These are phyloP conservation scores for Russula abietina DNA, from an alignment of 768 basidiomycete species.

Conservation along the genomic window DNA sequence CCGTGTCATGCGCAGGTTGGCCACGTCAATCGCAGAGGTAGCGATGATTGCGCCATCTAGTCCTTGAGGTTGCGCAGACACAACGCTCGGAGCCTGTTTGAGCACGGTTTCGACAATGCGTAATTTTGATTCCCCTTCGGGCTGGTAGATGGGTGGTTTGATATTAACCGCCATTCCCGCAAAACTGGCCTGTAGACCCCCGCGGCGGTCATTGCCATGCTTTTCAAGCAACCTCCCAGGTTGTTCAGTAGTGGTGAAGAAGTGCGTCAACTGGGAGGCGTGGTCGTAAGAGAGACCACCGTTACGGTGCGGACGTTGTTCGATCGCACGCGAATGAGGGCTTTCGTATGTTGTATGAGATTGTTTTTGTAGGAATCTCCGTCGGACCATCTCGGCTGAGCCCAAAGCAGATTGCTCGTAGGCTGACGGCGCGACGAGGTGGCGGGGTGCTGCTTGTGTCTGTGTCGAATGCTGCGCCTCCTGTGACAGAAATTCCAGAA, in stretches of 20 bases:
- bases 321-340: conserved; percentile 39
- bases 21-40: conserved; percentile 31
- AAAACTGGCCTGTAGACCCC: conserved; percentile 35
- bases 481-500: conserved; percentile 42
- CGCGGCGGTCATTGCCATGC: background rate
- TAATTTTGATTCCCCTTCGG: conserved; percentile 25
- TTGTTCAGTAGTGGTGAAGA: conserved; percentile 44
- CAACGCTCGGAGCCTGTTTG: conserved; percentile 33
- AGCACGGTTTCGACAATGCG: conserved; percentile 34
- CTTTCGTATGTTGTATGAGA: conserved; percentile 26
- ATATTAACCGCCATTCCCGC: conserved; percentile 39
- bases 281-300: conserved; percentile 59
- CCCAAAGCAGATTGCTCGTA: conserved; percentile 20
- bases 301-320: conserved; percentile 56
- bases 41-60: conserved; percentile 35
- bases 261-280: conserved; percentile 48
- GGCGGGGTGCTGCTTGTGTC: background rate
- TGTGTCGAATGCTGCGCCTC: conserved; percentile 20
- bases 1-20: conserved; percentile 30
- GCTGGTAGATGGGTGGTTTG: conserved; percentile 8
- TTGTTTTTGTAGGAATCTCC: conserved; percentile 38
- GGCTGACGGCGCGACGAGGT: conserved; percentile 11
- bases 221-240: conserved; percentile 46
- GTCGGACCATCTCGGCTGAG: conserved; percentile 27
- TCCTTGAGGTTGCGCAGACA: conserved; percentile 31